These are phyloP conservation scores for Lasiodiplodia citricola DNA, from an alignment of 2,329 filamentous ascomycete species.

Conservation along the genomic window DNA sequence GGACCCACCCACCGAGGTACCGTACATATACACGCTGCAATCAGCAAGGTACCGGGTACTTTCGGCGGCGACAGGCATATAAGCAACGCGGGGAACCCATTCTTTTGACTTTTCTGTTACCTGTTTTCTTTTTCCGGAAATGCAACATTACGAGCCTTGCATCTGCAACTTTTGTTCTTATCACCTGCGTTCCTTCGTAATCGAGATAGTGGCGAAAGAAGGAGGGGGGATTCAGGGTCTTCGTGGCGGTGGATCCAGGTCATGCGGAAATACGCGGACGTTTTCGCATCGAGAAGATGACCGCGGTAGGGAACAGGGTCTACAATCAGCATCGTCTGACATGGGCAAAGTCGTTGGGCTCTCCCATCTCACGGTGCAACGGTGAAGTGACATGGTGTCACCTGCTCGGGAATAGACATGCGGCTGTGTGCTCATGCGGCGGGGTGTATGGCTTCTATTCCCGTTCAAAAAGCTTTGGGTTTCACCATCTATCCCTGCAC, in stretches of 20 bases:
- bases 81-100: neutral
- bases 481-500: no score
- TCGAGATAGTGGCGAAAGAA: neutral
- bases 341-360: neutral
- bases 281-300: neutral
- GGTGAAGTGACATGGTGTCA: neutral
- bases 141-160: neutral
- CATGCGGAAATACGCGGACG: neutral
- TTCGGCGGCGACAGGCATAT: neutral
- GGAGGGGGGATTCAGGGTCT: neutral
- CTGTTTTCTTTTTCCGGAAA: neutral
- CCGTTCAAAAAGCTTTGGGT: no score
- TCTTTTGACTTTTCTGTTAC: neutral
- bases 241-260: neutral
- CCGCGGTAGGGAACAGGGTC: no score
- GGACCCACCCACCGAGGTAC: neutral
- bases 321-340: no score
- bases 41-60: neutral
- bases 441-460: neutral
- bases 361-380: neutral
- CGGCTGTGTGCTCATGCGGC: neutral
- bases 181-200: neutral
- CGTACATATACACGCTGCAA: no score
- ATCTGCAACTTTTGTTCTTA: neutral
- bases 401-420: neutral